Conservation (phyloP, 2,329 filamentous ascomycete species). For the Aspergillus bombycis region DNA sequence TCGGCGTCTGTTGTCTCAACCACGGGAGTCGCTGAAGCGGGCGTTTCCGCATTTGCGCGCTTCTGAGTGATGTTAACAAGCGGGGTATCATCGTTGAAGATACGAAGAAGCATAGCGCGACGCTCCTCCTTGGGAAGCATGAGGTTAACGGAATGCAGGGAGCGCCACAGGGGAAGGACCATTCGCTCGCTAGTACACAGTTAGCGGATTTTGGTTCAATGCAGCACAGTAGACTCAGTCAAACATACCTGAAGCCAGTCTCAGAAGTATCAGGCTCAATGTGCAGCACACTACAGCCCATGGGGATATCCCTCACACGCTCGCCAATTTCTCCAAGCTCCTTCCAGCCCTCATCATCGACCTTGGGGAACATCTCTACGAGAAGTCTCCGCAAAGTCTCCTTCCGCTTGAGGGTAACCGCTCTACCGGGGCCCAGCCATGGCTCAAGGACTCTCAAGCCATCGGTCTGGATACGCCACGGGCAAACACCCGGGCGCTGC, state of each 20-base stretch:
- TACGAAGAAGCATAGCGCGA: slow-evolving; percentile 83
- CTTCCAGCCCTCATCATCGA: slow-evolving; percentile 73
- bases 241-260: slow-evolving; percentile 57
- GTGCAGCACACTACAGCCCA: slow-evolving; percentile 90
- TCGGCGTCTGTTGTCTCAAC: slow-evolving; percentile 13
- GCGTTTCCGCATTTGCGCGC: slow-evolving; percentile 19
- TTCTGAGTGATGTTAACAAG: slow-evolving; percentile 66
- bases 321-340: slow-evolving; percentile 86
- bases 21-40: slow-evolving; percentile 20
- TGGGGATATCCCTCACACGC: slow-evolving; percentile 74
- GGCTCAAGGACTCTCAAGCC: slow-evolving; percentile 88
- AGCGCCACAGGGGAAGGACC: slow-evolving; percentile 92
- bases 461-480: slow-evolving; percentile 95
- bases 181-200: slow-evolving; percentile 66
- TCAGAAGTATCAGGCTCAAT: slow-evolving; percentile 69
- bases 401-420: slow-evolving; percentile 74
- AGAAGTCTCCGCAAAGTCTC: slow-evolving; percentile 80
- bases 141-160: slow-evolving; percentile 85
- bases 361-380: slow-evolving; percentile 95
- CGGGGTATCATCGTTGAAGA: slow-evolving; percentile 88
- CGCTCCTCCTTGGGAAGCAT: slow-evolving; percentile 99
- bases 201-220: slow-evolving; percentile 21
- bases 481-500: slow-evolving; percentile 81
- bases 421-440: slow-evolving; percentile 78
- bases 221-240: background rate